Evolutionary conservation across 2,329 filamentous ascomycete species (phyloP), one percentile per base, ranked within the genome.

Genomic region (Penicillium sp.): DNA sequence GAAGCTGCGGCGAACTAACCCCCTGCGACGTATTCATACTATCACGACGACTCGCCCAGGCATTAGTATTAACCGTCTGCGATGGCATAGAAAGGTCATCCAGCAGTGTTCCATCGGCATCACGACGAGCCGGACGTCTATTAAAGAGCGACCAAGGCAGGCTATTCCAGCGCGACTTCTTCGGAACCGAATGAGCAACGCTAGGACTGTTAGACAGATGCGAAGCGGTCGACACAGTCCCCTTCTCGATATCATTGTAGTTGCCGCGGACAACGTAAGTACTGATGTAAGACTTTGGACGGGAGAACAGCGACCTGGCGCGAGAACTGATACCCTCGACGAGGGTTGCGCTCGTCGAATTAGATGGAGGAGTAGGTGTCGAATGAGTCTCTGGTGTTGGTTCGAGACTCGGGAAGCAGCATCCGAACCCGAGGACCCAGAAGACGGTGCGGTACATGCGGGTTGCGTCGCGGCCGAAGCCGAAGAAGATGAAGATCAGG

Each of bases 401-500:
- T 25, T 39, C 46, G 34, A 68, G 48, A 2, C 52, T 40, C 5
- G 65, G 52, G 48, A 72, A 68, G 38, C 61, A 66, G 34, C 54
- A 53, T 12, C 64, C 64, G 31, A 78, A 54, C 0, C 76, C 75
- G 22, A 77, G 41, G n/a, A 63, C 64, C 19, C 70, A 53, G 37
- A 78, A 59, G 49, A 73, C 70, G 3, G 66, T 64, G 44, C 71
- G 71, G 60, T 84, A 85, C 65, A 80, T 77, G 19, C 71, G 69
- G 3, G 72, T 69, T 0, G 83, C 83, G 59, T 87, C 84, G 22
- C 71, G 72, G 27, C 83, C 84, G 13, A 82, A 77, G 8, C 84
- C 84, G 56, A 86, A 86, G 59, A 84, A 79, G n/a, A 78, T 44
- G 61, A 87, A 87, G 11, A 81, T 67, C 22, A 82, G 50, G 50